These are phyloP conservation scores for Linum trigynum DNA, from an alignment of 345 rosid species.

Conservation along the genomic window DNA sequence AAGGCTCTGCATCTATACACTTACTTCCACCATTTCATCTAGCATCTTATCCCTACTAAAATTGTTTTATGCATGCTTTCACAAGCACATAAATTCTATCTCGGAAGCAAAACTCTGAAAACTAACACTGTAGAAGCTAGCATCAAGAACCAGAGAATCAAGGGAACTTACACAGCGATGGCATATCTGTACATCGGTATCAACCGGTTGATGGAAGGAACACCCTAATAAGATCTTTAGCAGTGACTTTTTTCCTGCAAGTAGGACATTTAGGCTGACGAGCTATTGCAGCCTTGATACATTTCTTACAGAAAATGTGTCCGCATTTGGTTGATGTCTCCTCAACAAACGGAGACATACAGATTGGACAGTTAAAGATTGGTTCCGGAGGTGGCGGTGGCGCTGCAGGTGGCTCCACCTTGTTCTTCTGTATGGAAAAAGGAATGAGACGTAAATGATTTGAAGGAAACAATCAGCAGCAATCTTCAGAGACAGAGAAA, in stretches of 20 bases:
- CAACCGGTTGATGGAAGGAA: conserved; percentile 64
- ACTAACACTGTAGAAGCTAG: not conserved
- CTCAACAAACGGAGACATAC: conserved; percentile 63
- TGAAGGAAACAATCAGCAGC: not conserved
- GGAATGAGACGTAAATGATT: not conserved
- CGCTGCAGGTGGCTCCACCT: conserved; percentile 4
- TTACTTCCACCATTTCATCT: too few relatives aligned
- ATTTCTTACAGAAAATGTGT: conserved; percentile 78
- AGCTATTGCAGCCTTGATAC: conserved; percentile 55
- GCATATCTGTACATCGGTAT: conserved; percentile 1
- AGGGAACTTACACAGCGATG: conserved; percentile 16
- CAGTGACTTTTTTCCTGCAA: conserved; percentile 63
- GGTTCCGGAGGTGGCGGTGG: conserved; percentile 37
- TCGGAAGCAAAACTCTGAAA: too few relatives aligned
- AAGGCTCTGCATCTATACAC: too few relatives aligned
- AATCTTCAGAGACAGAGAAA: not conserved
- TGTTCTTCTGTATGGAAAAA: conserved; percentile 24
- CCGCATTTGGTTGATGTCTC: conserved; percentile 91
- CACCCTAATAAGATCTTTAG: conserved; percentile 64
- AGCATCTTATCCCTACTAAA: too few relatives aligned
- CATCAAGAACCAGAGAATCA: not conserved
- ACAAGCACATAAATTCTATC: too few relatives aligned
- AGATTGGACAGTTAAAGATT: conserved; percentile 79
- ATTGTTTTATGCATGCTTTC: too few relatives aligned
- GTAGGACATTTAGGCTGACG: conserved; percentile 72